These are phyloP conservation scores for Trifolium subterraneum DNA, from an alignment of 306 rosid genomes.

Conservation along the genomic window DNA sequence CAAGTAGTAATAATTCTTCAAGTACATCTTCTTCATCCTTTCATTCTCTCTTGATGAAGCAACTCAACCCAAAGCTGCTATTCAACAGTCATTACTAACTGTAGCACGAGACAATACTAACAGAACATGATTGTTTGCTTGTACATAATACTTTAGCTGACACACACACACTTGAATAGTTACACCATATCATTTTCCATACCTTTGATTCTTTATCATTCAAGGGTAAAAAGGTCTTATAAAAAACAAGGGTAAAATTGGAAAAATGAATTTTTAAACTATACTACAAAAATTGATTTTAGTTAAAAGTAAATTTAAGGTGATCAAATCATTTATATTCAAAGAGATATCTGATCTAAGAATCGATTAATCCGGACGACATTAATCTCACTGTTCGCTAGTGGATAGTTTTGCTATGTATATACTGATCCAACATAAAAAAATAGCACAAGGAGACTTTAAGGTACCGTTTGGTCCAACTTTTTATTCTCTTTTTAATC, in stretches of 20 bases:
- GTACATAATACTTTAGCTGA: conserved; percentile 16
- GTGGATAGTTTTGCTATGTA: fast-evolving
- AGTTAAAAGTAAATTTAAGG: too few species aligned
- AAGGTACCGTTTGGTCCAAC: too few species aligned
- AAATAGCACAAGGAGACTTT: too few species aligned
- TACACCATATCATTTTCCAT: background rate
- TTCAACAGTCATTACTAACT: conserved; percentile 44
- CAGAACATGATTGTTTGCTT: conserved; percentile 43
- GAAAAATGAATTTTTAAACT: background rate
- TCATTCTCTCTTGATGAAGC: conserved; percentile 53
- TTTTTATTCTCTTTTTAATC: too few species aligned
- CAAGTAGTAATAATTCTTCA: background rate
- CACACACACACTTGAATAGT: background rate
- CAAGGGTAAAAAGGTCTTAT: background rate
- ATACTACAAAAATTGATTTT: too few species aligned
- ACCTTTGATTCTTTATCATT: conserved; percentile 42
- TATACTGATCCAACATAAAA: too few species aligned
- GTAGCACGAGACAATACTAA: conserved; percentile 14
- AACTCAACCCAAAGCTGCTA: conserved; percentile 70
- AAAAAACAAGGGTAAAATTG: background rate
- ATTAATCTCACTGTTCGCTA: too few species aligned
- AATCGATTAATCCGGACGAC: too few species aligned
- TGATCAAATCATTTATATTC: too few species aligned
- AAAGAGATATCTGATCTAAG: too few species aligned
- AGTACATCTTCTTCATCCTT: background rate